Evolutionary conservation across 345 rosid genomes (phyloP).

Genomic region (Orychophragmus violaceus): DNA sequence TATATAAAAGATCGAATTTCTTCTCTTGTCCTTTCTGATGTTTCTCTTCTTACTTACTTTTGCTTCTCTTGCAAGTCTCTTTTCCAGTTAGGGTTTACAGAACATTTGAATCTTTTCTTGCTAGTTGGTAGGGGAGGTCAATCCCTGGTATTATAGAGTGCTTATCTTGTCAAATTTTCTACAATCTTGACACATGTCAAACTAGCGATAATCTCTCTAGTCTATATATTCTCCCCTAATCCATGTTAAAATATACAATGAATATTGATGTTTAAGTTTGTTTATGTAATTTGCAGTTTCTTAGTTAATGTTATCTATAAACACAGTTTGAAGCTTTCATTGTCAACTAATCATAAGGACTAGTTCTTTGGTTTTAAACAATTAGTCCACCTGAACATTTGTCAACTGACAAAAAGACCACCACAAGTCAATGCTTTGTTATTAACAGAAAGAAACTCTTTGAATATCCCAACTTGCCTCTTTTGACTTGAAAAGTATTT

Average conservation of each 20-base stretch:
- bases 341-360: neutral
- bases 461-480: neutral
- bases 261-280: neutral
- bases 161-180: neutral
- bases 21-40: neutral
- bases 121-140: neutral
- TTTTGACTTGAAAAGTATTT: neutral
- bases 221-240: neutral
- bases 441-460: neutral
- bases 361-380: neutral
- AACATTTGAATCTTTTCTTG: neutral
- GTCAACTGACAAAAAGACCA: constrained; percentile 7
- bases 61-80: neutral
- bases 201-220: too few relatives aligned
- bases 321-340: constrained; percentile 17
- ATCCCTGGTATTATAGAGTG: neutral
- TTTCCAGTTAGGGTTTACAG: neutral
- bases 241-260: neutral
- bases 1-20: too few relatives aligned
- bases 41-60: neutral
- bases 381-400: constrained; percentile 10
- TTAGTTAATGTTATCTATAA: neutral
- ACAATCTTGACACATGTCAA: neutral
- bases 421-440: neutral
- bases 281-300: constrained; percentile 10